Conservation (phyloP, 2,329 filamentous ascomycete genomes). For the Colletotrichum incanum region DNA sequence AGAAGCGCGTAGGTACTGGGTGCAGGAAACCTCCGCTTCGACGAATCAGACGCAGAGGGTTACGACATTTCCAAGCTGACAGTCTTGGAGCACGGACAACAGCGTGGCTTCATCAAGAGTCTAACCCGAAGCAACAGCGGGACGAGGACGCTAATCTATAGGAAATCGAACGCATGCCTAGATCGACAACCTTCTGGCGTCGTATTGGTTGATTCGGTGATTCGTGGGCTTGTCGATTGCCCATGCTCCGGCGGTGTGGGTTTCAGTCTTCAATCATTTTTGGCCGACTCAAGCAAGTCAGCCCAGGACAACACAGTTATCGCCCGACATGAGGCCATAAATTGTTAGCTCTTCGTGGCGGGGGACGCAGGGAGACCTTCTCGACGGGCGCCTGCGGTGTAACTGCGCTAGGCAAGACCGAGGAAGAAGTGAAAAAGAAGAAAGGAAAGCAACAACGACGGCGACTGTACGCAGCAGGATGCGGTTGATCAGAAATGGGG, state of each 20-base stretch:
- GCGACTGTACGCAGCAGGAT: neutral
- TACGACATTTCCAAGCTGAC: conserved; percentile 9
- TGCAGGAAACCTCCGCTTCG: neutral
- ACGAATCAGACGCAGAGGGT: conserved; percentile 16
- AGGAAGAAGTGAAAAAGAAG: conserved; percentile 1
- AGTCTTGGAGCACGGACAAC: conserved; percentile 38
- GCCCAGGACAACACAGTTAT: conserved; percentile 21
- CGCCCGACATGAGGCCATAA: conserved; percentile 30
- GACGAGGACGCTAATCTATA: conserved; percentile 17
- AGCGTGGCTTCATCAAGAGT: conserved; percentile 21
- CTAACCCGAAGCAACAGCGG: conserved; percentile 25
- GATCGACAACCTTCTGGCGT: conserved; percentile 20
- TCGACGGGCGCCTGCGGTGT: conserved; percentile 19
- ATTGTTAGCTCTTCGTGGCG: conserved; percentile 11
- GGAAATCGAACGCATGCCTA: conserved; percentile 31
- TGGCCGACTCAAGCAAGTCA: conserved; percentile 17
- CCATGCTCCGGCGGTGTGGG: conserved; percentile 21
- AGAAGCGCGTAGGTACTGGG: neutral
- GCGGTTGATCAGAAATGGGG: neutral
- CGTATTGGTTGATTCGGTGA: conserved; percentile 25
- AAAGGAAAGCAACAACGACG: neutral
- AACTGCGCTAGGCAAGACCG: conserved; percentile 16
- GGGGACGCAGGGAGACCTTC: conserved; percentile 35
- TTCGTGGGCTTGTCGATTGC: conserved; percentile 25
- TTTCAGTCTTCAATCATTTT: conserved; percentile 25